Conservation (phyloP, 805 yeast species). For the Myxozyma melibiosi region DNA sequence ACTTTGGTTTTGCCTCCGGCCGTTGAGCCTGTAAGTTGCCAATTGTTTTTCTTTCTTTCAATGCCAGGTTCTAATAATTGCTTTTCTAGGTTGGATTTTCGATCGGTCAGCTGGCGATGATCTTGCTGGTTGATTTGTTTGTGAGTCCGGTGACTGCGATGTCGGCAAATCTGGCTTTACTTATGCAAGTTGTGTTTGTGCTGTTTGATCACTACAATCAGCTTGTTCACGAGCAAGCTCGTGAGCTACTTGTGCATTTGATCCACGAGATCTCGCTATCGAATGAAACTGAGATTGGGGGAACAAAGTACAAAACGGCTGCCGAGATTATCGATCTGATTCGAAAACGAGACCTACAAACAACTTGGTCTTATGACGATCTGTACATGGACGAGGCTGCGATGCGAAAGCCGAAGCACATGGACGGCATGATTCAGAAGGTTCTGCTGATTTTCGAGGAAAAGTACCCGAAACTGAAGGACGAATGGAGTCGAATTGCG, state of each 20-base stretch:
- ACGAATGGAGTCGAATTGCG: constrained; percentile 82
- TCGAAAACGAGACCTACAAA: constrained; percentile 54
- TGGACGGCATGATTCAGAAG: constrained; percentile 73
- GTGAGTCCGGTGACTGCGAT: constrained; percentile 66
- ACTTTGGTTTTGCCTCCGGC: constrained; percentile 56
- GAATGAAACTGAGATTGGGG: constrained; percentile 45
- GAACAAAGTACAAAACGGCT: constrained; percentile 38
- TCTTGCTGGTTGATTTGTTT: constrained; percentile 80
- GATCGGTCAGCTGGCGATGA: constrained; percentile 80
- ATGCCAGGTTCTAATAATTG: neutral
- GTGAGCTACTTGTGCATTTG: constrained; percentile 69
- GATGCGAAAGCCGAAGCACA: constrained; percentile 79
- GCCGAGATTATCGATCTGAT: constrained; percentile 60
- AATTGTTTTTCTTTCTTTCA: neutral
- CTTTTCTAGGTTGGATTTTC: constrained; percentile 62
- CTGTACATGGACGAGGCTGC: constrained; percentile 73
- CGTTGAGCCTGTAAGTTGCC: constrained; percentile 53
- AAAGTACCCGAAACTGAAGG: constrained; percentile 55
- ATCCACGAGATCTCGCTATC: constrained; percentile 64
- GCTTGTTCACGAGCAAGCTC: constrained; percentile 82
- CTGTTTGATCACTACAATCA: constrained; percentile 85
- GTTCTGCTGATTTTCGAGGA: constrained; percentile 59
- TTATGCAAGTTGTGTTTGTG: constrained; percentile 78
- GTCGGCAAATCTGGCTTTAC: constrained; percentile 61
- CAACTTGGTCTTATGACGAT: constrained; percentile 86